Conservation (phyloP, 164 flowering plant species). For the Stephania yunnanensis region DNA sequence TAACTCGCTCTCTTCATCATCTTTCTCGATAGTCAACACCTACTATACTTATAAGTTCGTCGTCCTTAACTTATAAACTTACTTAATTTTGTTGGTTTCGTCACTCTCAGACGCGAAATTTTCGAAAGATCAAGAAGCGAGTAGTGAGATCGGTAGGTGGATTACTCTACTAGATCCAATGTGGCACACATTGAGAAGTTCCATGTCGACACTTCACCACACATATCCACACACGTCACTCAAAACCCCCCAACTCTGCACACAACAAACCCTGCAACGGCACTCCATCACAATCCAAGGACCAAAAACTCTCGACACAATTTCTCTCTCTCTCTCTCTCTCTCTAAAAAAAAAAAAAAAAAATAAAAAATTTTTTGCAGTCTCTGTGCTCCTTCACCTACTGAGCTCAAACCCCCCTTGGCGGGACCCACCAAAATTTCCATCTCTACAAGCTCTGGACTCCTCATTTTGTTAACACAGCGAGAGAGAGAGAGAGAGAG, state of each 20-base stretch:
- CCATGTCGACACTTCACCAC: neutral
- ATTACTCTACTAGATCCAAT: no score
- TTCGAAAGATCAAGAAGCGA: no score
- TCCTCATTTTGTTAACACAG: neutral
- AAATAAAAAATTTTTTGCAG: neutral
- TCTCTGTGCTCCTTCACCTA: slow-evolving; percentile 3
- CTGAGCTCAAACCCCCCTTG: slow-evolving; percentile 6
- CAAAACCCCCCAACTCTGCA: neutral
- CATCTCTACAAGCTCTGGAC: slow-evolving; percentile 5
- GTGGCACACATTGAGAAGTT: neutral
- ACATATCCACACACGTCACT: neutral
- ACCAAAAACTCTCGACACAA: neutral
- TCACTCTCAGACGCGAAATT: no score
- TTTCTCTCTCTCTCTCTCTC: no score
- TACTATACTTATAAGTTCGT: no score
- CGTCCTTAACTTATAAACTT: no score
- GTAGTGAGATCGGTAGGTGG: no score
- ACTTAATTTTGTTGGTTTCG: no score
- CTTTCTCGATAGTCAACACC: no score
- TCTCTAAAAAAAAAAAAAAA: no score
- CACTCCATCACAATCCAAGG: neutral
- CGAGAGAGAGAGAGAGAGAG: neutral
- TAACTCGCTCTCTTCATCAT: no score
- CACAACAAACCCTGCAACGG: neutral
- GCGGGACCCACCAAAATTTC: slow-evolving; percentile 6